Conservation (phyloP, 257 asterid species). For the Dorcoceras hygrometricum region DNA sequence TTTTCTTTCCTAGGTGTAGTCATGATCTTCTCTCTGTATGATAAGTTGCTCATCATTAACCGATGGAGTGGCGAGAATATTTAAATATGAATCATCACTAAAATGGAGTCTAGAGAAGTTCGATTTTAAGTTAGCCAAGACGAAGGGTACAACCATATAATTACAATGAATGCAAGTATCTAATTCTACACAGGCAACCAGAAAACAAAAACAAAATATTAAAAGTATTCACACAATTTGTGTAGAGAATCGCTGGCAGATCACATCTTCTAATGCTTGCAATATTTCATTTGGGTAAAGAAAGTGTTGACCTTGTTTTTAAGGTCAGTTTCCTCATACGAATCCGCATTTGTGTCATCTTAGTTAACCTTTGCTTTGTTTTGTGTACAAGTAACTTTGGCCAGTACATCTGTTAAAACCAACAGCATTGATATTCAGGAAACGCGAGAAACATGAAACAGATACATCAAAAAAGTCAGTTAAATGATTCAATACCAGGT, state of each 20-base stretch:
- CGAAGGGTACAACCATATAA: not conserved
- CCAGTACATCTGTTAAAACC: constrained; percentile 66
- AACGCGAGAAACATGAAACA: not conserved
- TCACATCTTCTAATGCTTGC: not conserved
- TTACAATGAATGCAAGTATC: not conserved
- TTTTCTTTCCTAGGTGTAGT: constrained; percentile 71
- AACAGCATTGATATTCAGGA: not conserved
- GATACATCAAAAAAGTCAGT: not conserved
- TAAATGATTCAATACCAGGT: constrained; percentile 54
- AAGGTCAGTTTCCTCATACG: constrained; percentile 97
- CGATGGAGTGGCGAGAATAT: not conserved
- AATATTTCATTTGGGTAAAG: not conserved
- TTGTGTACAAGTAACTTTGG: constrained; percentile 89
- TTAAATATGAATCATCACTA: not conserved
- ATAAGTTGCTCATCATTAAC: not conserved
- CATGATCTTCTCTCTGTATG: constrained; percentile 80
- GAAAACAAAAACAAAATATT: not conserved
- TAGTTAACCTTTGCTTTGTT: constrained; percentile 85
- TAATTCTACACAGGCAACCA: not conserved
- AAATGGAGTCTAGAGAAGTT: not conserved
- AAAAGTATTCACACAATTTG: constrained; percentile 8
- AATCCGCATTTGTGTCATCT: constrained; percentile 98
- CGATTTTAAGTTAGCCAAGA: not conserved
- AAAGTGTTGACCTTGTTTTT: constrained; percentile 64
- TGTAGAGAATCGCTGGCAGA: not conserved